Conservation (phyloP, 495 filamentous ascomycete genomes). For the Friedmanniomyces simplex region DNA sequence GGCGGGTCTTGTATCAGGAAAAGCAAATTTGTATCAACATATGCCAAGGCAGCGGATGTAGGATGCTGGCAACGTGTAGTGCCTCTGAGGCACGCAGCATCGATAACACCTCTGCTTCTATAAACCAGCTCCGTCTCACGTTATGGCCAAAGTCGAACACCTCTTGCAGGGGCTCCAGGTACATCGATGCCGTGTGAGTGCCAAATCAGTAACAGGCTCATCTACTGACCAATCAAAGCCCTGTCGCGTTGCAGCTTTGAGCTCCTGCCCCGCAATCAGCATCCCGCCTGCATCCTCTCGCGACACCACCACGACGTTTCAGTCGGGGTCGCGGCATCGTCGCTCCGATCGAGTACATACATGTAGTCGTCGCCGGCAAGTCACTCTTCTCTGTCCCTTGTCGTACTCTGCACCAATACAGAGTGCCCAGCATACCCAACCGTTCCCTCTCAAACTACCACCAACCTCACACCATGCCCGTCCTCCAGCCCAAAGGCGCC, state of each 20-base stretch:
- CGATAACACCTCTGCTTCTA: too few relatives aligned
- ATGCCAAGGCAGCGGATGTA: not conserved
- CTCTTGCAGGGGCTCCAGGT: too few relatives aligned
- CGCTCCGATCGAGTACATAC: not conserved
- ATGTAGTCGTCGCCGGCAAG: not conserved
- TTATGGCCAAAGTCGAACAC: too few relatives aligned
- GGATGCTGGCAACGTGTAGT: not conserved
- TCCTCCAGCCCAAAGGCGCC: conserved; percentile 3
- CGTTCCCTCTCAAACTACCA: not conserved
- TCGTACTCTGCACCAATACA: not conserved
- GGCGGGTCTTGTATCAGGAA: not conserved
- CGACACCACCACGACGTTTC: not conserved
- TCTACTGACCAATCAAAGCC: not conserved
- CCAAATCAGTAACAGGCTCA: not conserved
- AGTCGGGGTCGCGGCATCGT: not conserved
- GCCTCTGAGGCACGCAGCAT: not conserved
- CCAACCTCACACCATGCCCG: not conserved
- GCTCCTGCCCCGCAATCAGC: not conserved
- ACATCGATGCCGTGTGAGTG: not conserved
- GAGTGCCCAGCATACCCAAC: not conserved
- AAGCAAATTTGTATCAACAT: not conserved
- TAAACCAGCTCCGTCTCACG: too few relatives aligned
- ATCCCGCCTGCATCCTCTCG: not conserved
- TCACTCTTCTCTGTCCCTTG: not conserved
- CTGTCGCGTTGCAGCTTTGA: too few relatives aligned